A percentile compares a stretch with the other conserved stretches of the same genome.
Conservation (phyloP, 768 basidiomycete species). For the Mycena galericulata region DNA sequence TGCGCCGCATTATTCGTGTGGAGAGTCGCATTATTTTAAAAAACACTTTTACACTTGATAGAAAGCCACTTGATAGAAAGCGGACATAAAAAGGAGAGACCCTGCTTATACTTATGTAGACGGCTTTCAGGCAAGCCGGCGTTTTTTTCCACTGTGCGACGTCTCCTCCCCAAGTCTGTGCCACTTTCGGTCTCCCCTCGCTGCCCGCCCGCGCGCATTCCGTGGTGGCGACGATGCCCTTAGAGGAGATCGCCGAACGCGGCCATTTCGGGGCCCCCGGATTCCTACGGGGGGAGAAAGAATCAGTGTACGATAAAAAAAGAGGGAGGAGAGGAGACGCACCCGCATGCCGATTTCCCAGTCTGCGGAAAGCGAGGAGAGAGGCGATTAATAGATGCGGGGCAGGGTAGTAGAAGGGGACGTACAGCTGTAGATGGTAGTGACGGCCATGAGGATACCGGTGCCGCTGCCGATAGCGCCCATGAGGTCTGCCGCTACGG, state of each 20-base stretch:
- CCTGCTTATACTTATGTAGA: slow-evolving; percentile 10
- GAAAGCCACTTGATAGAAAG: no score
- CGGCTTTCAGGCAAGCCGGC: slow-evolving; percentile 21
- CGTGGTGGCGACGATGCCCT: no score
- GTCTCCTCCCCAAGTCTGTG: not conserved
- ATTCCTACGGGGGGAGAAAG: slow-evolving; percentile 58
- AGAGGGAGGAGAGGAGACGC: slow-evolving; percentile 19
- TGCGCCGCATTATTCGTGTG: slow-evolving; percentile 1
- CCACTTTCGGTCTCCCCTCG: not conserved
- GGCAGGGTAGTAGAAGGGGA: slow-evolving; percentile 13
- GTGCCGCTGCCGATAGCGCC: slow-evolving; percentile 97
- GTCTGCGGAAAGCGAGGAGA: slow-evolving; percentile 58
- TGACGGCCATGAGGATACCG: slow-evolving; percentile 97
- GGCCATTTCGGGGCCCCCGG: slow-evolving; percentile 85
- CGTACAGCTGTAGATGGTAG: slow-evolving; percentile 93
- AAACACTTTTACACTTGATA: slow-evolving; percentile 33
- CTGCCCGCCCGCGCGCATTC: not conserved
- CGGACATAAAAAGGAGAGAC: slow-evolving; percentile 28
- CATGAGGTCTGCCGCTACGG: slow-evolving; percentile 93
- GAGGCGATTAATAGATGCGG: slow-evolving; percentile 19
- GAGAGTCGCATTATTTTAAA: slow-evolving; percentile 27
- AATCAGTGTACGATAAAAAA: not conserved
- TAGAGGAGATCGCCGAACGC: slow-evolving; percentile 83
- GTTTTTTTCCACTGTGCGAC: slow-evolving; percentile 17
- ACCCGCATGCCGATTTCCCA: slow-evolving; percentile 95